These are phyloP conservation scores for Ganoderma lucidum DNA, from an alignment of 1,284 basidiomycete genomes.

Conservation along the genomic window DNA sequence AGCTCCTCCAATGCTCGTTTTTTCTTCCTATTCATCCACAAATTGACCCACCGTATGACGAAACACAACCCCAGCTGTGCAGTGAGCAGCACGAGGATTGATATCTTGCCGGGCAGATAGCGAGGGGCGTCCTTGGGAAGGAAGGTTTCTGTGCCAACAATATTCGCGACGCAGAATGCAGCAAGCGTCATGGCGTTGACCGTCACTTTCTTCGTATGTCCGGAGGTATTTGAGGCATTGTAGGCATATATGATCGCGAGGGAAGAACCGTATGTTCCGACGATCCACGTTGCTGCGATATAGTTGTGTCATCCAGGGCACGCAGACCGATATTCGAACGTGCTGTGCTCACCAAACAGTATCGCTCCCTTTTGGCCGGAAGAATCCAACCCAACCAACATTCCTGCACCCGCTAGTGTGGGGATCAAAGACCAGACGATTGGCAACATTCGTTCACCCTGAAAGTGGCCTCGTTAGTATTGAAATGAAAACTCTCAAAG, in stretches of 20 bases:
- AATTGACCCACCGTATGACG: conserved; percentile 62
- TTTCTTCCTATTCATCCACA: conserved; percentile 63
- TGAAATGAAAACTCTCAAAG: neutral
- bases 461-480: neutral
- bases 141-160: conserved; percentile 69
- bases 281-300: conserved; percentile 58
- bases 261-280: conserved; percentile 65
- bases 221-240: conserved; percentile 71
- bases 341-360: conserved; percentile 56
- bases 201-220: conserved; percentile 71
- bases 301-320: neutral
- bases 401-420: conserved; percentile 62
- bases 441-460: conserved; percentile 71
- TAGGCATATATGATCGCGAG: conserved; percentile 71
- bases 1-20: conserved; percentile 49
- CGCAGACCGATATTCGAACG: neutral
- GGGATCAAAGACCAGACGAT: conserved; percentile 68
- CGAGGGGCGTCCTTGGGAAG: conserved; percentile 67
- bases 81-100: conserved; percentile 66
- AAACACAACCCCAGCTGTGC: conserved; percentile 59
- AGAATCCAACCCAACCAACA: conserved; percentile 65
- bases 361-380: conserved; percentile 59
- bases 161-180: conserved; percentile 65
- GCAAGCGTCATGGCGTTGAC: conserved; percentile 69
- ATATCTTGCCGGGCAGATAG: conserved; percentile 70